Base-by-base conservation (phyloP, 108 stramenopile species). In the Craspedostauros australis region DNA sequence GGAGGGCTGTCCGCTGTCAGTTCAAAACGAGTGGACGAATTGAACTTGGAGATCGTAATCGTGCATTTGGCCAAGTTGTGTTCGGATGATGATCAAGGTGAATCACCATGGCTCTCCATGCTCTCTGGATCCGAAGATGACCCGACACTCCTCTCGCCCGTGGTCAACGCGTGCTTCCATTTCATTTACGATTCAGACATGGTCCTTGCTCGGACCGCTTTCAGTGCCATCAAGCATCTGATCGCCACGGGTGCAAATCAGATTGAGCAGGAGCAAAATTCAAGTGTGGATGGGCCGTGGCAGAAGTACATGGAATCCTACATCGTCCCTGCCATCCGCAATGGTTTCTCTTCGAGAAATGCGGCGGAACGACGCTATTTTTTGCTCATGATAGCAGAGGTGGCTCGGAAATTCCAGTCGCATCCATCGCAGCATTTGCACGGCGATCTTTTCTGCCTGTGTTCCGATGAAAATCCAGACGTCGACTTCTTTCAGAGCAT, bases 401-500 rank as follows among this genome's bases (percentile, higher is more conserved):
- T 88, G 33, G 62, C 88, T 5, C 62, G 32, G 22, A 34, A 18
- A 15, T 88, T 82, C 22, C 36, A 28, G 5, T 47, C 37, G 15
- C 25, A 36, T 44, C 34, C 61, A 8, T 75, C 75, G 21, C 54
- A 70, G 1, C 72, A 89, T 67, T 54, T 91, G 18, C 82, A 82
- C 53, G 84, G 93, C 4, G 93, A 94, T 57, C 63, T 94, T 28
- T 38, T 46, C 18, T 52, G 49, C 33, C 64, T 94, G 5, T 68
- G 76, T 16, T 33, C 76, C 39, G 80, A 86, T 32, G 88, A 94
- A 28, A 86, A 90, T 37, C 75, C 78, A 33, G 88, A 98, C 39
- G 68, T 93, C 18, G 95, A 97, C 65, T 96, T 98, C 52, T 97
- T 98, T 67, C 55, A 84, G 21, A 95, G 93, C 55, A 59, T 94